These are phyloP conservation scores for Eucalyptus cloeziana DNA, from an alignment of 345 rosid species.

Conservation along the genomic window DNA sequence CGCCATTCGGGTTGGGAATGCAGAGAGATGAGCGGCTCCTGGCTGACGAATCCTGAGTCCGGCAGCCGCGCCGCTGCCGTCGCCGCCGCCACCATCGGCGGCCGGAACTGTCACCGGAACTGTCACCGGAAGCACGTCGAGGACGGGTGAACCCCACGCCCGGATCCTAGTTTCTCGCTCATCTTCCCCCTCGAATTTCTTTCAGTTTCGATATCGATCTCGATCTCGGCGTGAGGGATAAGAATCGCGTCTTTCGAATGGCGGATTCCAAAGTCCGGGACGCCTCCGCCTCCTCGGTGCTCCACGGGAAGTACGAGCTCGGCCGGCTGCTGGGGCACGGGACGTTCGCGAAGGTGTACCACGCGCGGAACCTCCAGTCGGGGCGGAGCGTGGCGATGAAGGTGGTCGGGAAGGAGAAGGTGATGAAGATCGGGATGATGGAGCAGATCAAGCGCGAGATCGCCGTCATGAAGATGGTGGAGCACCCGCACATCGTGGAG, in stretches of 20 bases:
- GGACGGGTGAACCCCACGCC: conserved; percentile 65
- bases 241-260: background rate
- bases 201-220: background rate
- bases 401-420: conserved; percentile 82
- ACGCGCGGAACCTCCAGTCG: conserved; percentile 37
- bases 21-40: conserved; percentile 25
- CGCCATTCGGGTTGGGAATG: conserved; percentile 15
- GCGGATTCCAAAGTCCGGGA: conserved; percentile 4
- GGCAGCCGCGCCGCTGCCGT: conserved; percentile 25
- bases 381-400: conserved; percentile 83
- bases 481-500: conserved; percentile 76
- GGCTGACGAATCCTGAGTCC: conserved; percentile 3
- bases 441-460: conserved; percentile 89
- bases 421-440: conserved; percentile 76
- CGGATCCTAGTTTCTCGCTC: background rate
- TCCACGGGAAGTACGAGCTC: conserved; percentile 80
- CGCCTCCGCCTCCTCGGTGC: conserved; percentile 12
- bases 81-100: conserved; percentile 47
- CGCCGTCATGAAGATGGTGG: conserved; percentile 91
- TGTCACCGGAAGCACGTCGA: conserved; percentile 96
- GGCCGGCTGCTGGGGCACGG: conserved; percentile 84
- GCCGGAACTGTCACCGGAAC: conserved; percentile 80
- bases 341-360: conserved; percentile 85
- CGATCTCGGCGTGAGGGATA: too few relatives aligned
- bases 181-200: background rate